These are phyloP conservation scores for Chaetomiaceae sp. DNA, from an alignment of 2,329 filamentous ascomycete genomes.

Conservation along the genomic window DNA sequence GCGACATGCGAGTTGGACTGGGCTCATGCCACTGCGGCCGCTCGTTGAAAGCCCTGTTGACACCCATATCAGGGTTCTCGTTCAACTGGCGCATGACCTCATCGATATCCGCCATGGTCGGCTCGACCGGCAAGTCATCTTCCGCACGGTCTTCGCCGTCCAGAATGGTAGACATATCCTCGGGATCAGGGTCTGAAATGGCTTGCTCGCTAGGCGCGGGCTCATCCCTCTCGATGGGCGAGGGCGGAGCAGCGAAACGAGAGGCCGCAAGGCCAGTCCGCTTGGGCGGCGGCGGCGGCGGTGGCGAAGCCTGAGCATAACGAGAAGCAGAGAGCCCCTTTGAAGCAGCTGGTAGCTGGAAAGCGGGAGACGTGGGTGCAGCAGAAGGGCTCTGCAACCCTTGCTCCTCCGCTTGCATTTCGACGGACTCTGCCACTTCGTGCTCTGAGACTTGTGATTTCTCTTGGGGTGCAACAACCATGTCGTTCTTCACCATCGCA, in stretches of 20 bases:
- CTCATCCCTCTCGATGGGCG: slow-evolving; percentile 20
- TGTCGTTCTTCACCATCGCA: not conserved
- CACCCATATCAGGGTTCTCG: slow-evolving; percentile 67
- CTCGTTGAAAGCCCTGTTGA: slow-evolving; percentile 55
- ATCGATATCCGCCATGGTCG: slow-evolving; percentile 80
- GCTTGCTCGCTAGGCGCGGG: slow-evolving; percentile 13
- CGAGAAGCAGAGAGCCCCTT: slow-evolving; percentile 45
- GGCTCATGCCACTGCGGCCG: slow-evolving; percentile 42
- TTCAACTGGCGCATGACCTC: slow-evolving; percentile 86
- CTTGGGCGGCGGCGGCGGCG: slow-evolving; percentile 41
- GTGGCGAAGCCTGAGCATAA: slow-evolving; percentile 34
- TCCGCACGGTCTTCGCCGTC: slow-evolving; percentile 17
- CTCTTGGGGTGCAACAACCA: not conserved
- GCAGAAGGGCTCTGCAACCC: slow-evolving; percentile 18
- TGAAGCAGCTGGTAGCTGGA: slow-evolving; percentile 25
- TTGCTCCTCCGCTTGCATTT: slow-evolving; percentile 19
- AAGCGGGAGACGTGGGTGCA: not conserved
- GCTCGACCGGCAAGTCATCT: slow-evolving; percentile 21
- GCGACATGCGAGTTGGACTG: slow-evolving; percentile 37
- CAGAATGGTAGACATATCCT: slow-evolving; percentile 28
- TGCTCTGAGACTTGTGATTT: slow-evolving; percentile 16
- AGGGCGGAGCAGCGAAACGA: slow-evolving; percentile 36
- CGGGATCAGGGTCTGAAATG: slow-evolving; percentile 26
- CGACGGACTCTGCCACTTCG: slow-evolving; percentile 12
- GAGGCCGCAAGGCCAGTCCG: slow-evolving; percentile 41